These are phyloP conservation scores for Solanum bukasovii DNA, from an alignment of 257 asterid species.

Conservation along the genomic window DNA sequence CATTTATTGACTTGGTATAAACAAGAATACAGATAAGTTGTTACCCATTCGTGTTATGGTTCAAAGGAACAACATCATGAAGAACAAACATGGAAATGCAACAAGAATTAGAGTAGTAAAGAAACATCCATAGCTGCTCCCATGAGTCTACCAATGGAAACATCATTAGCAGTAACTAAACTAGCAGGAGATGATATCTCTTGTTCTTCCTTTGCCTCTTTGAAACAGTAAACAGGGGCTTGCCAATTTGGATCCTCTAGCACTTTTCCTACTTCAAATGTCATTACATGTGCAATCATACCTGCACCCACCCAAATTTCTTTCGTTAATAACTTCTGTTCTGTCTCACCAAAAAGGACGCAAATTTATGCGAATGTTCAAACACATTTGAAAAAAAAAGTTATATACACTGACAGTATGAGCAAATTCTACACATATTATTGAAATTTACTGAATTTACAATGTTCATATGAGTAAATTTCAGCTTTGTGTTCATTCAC, in stretches of 20 bases:
- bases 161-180: neutral
- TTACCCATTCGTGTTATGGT: neutral
- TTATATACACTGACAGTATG: neutral
- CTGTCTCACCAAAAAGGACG: neutral
- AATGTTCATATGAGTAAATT: no score
- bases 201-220: neutral
- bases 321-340: neutral
- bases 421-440: neutral
- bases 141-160: slow-evolving; percentile 12
- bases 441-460: no score
- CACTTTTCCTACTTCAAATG: slow-evolving; percentile 68
- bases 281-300: slow-evolving; percentile 50
- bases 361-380: neutral
- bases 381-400: neutral
- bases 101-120: neutral
- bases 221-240: slow-evolving; percentile 64
- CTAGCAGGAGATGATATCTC: neutral
- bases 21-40: neutral
- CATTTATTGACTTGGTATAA: neutral
- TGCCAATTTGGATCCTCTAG: slow-evolving; percentile 75
- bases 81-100: neutral
- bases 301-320: slow-evolving; percentile 25
- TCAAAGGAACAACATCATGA: neutral
- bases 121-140: slow-evolving; percentile 8
- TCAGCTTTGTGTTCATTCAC: neutral